Evolutionary conservation across 129 eudicot genomes (phyloP), one percentile per base, ranked within the genome.

Genomic region (Artemisia tridentata): DNA sequence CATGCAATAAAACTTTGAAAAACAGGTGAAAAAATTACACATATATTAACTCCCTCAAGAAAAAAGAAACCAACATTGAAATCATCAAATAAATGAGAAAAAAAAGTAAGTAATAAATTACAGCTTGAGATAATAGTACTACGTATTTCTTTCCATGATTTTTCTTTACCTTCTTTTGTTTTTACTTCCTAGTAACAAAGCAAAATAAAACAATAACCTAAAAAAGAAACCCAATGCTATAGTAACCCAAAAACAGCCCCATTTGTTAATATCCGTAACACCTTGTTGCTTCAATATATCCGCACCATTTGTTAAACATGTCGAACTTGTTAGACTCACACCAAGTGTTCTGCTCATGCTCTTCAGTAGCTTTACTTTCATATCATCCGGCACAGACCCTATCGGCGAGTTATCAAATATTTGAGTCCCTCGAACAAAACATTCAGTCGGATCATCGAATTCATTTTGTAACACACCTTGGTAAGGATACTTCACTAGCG

Each of bases 391-490:
- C 27, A 86, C 67, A 0, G 63, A 69, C 31, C 74, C 83, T 31
- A 92, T 45, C 2, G 96, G 96, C 67, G 96, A 84, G 20, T 69
- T 76, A 54, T 92, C 98, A 11, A 92, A 92, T 17, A 92, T 81
- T 69, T 92, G 98, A 31, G 74, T 73, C 3, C 98, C 98, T 65
- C 78, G 80, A 15, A 89, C 88, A 31, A 88, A 92, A 41, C 98
- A 92, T 29, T 78, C 80, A 0, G 56, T 69, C 0, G 91, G 90
- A 61, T 89, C 95, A 29, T 69, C 78, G 8, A 92, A 89, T 65
- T 92, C 98, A 47, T 87, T 92, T 59, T 89, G 95, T n/a, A 92
- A 54, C 34, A 92, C 96, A 0, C 95, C 98, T 63, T 92, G 85
- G 71, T 84, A 92, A 0, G 98, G 98, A 15, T 92, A 92, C 59